Conservation (phyloP, 257 asterid genomes). For the Solanum sitiens region DNA sequence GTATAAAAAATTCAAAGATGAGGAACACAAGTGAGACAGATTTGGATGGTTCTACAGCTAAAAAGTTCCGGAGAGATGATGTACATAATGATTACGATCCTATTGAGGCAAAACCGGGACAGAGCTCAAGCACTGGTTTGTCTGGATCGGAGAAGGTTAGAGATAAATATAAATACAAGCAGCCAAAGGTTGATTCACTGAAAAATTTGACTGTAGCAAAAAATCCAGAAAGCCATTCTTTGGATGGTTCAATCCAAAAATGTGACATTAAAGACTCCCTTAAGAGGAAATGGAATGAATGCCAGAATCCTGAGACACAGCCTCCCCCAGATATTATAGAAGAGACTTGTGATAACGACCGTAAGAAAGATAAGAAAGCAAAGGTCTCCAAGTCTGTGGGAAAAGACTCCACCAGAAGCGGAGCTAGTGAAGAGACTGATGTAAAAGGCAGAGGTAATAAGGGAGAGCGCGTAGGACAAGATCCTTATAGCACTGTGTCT, state of each 20-base stretch:
- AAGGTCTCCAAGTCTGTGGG: conserved; percentile 55
- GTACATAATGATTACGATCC: conserved; percentile 34
- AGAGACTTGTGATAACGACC: conserved; percentile 37
- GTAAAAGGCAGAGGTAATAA: conserved; percentile 27
- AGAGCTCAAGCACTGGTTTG: conserved; percentile 34
- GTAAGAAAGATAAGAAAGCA: conserved; percentile 66
- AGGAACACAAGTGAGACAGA: conserved; percentile 50
- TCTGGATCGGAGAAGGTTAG: not conserved
- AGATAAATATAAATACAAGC: not conserved
- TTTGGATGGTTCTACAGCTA: conserved; percentile 46
- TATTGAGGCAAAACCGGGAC: conserved; percentile 48
- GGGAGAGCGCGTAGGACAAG: conserved; percentile 29
- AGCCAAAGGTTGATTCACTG: conserved; percentile 26
- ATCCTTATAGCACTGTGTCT: conserved; percentile 24
- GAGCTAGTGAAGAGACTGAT: conserved; percentile 22
- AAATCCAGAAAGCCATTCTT: conserved; percentile 25
- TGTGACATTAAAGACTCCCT: conserved; percentile 30
- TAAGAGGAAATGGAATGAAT: conserved; percentile 47
- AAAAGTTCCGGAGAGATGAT: conserved; percentile 57
- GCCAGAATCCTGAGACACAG: conserved; percentile 20
- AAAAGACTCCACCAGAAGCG: conserved; percentile 45
- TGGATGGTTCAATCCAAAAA: conserved; percentile 33
- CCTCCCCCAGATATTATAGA: conserved; percentile 30
- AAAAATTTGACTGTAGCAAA: conserved; percentile 24
- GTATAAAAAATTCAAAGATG: conserved; percentile 29